phyloP scores from a whole-genome alignment of 192 early-diverging fungal species.

The Linnemannia elongata region DNA sequence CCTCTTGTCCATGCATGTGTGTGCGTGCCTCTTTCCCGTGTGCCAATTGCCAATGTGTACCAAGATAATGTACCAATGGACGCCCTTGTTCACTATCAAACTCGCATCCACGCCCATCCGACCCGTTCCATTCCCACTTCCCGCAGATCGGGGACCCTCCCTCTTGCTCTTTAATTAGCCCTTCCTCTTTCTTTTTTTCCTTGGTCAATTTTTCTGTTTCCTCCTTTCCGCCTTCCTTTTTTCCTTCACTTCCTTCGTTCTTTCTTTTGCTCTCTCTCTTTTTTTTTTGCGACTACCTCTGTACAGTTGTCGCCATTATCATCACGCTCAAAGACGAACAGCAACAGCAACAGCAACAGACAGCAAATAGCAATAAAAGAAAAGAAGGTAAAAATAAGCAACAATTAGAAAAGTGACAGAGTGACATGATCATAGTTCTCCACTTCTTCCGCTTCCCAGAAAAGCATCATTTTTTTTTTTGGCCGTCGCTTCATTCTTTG shows the following conservation, averaged over 20 bases:
- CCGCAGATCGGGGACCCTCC: conserved; percentile 5
- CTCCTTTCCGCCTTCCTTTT: neutral
- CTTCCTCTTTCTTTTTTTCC: neutral
- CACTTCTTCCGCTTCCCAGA: neutral
- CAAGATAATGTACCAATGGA: too few relatives aligned
- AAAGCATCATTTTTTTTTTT: neutral
- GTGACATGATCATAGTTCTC: conserved; percentile 3
- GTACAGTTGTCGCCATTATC: neutral
- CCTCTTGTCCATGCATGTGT: too few relatives aligned
- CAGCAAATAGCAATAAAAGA: neutral
- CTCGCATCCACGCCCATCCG: neutral
- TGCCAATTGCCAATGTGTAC: too few relatives aligned
- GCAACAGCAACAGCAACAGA: neutral
- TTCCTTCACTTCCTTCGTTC: neutral
- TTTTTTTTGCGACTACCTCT: neutral
- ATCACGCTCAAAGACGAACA: neutral
- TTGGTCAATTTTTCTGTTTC: neutral
- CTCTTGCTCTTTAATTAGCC: neutral
- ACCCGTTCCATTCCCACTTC: neutral
- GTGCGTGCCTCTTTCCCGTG: too few relatives aligned
- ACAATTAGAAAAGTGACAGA: neutral
- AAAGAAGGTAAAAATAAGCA: neutral
- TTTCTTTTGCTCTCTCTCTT: neutral
- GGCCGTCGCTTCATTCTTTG: neutral
- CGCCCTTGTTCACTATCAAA: neutral